Evolutionary conservation across 495 filamentous ascomycete genomes (phyloP).

Genomic region (Penicillium subrubescens): DNA sequence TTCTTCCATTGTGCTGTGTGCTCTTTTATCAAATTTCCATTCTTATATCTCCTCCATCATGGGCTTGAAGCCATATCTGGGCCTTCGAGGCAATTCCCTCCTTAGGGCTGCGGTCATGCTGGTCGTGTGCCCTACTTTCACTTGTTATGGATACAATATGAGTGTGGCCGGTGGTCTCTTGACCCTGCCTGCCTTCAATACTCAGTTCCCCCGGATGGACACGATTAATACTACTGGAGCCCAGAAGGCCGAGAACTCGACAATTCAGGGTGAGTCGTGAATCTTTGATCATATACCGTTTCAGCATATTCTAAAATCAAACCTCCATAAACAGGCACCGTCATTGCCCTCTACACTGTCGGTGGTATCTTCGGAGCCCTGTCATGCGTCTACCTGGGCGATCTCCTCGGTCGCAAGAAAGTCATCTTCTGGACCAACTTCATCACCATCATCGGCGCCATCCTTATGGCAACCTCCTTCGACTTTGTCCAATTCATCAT

Average conservation of each 20-base stretch:
- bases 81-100: conserved; percentile 38
- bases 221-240: conserved; percentile 46
- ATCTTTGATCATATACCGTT: neutral
- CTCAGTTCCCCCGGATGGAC: conserved; percentile 55
- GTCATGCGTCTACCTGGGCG: conserved; percentile 34
- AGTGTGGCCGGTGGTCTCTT: conserved; percentile 47
- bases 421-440: conserved; percentile 33
- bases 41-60: conserved; percentile 6
- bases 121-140: conserved; percentile 49
- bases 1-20: conserved; percentile 7
- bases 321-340: conserved; percentile 20
- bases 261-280: conserved; percentile 38
- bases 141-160: conserved; percentile 57
- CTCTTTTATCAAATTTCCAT: neutral
- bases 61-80: conserved; percentile 35
- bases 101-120: conserved; percentile 38
- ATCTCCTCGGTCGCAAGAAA: conserved; percentile 31
- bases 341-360: conserved; percentile 36
- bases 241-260: conserved; percentile 35
- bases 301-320: neutral
- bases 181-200: conserved; percentile 43
- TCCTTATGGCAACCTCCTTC: conserved; percentile 45
- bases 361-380: conserved; percentile 36
- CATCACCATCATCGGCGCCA: conserved; percentile 36
- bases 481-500: conserved; percentile 38